Percentiles rank a stretch among this genome's conserved stretches.
These are phyloP conservation scores for Mrakia gelida DNA, from an alignment of 768 basidiomycete genomes.

Conservation along the genomic window DNA sequence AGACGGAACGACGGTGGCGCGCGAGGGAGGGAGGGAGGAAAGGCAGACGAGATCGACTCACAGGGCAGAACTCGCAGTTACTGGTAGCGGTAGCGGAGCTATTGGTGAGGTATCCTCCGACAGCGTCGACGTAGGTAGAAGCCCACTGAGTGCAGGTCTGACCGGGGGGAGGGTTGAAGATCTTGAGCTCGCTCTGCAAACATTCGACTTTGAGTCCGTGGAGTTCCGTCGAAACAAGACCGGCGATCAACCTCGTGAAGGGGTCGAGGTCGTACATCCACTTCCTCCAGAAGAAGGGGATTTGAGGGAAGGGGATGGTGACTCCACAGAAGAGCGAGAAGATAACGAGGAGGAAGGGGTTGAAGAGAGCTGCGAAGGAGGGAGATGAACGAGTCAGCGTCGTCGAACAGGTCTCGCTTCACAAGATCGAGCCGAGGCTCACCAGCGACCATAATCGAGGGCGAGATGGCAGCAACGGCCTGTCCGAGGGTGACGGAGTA, in stretches of 20 bases:
- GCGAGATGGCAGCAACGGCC: conserved; percentile 31
- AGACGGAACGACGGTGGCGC: too few relatives aligned
- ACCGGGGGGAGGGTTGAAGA: conserved; percentile 67
- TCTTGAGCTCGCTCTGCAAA: conserved; percentile 62
- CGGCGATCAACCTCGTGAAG: conserved; percentile 52
- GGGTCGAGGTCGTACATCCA: conserved; percentile 46
- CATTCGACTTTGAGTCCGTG: conserved; percentile 63
- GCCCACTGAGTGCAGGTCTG: conserved; percentile 73
- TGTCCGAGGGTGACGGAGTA: conserved; percentile 64
- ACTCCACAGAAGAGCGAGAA: conserved; percentile 76
- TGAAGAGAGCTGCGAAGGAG: conserved; percentile 40
- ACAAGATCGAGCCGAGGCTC: too few relatives aligned
- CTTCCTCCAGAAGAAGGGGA: conserved; percentile 60
- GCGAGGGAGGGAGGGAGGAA: too few relatives aligned
- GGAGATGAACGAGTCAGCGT: too few relatives aligned
- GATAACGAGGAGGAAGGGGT: conserved; percentile 63
- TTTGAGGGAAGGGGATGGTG: conserved; percentile 55
- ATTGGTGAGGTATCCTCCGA: conserved; percentile 64
- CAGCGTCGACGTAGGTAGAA: conserved; percentile 55
- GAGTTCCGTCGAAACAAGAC: conserved; percentile 73
- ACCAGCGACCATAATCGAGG: conserved; percentile 21
- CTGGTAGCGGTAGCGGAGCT: conserved; percentile 59
- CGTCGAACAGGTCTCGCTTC: too few relatives aligned
- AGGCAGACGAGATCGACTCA: conserved; percentile 37
- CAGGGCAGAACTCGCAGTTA: conserved; percentile 63